Conservation (phyloP, 768 basidiomycete genomes). For the Boletellus sp. region DNA sequence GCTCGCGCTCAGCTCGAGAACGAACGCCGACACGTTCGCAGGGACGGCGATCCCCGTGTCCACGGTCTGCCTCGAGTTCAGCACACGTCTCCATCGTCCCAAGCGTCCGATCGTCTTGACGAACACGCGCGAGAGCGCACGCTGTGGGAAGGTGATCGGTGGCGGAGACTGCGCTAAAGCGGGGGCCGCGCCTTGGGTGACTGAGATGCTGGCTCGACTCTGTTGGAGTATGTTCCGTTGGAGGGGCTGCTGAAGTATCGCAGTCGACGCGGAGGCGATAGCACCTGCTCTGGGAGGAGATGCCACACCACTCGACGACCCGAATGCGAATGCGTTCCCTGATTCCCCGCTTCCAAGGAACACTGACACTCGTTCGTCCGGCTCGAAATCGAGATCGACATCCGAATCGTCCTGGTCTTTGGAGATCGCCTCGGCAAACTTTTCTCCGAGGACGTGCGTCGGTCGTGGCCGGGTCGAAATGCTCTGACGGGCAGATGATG, state of each 20-base stretch:
- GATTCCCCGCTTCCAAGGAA: conserved; percentile 38
- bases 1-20: conserved; percentile 58
- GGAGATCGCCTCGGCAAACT: conserved; percentile 57
- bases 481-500: conserved; percentile 30
- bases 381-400: conserved; percentile 73
- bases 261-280: conserved; percentile 53
- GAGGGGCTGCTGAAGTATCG: conserved; percentile 62
- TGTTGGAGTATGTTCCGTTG: conserved; percentile 50
- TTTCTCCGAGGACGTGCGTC: conserved; percentile 55
- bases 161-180: conserved; percentile 34
- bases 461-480: conserved; percentile 32
- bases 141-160: conserved; percentile 48
- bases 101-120: conserved; percentile 80
- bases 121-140: conserved; percentile 67
- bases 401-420: conserved; percentile 59
- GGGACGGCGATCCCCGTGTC: conserved; percentile 35
- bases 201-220: conserved; percentile 34
- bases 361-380: conserved; percentile 42
- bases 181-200: conserved; percentile 18
- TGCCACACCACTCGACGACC: conserved; percentile 17
- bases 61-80: conserved; percentile 46
- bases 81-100: conserved; percentile 77
- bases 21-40: conserved; percentile 64
- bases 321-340: conserved; percentile 43
- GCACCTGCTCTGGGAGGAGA: conserved; percentile 43